Evolutionary conservation across 176 grass and related monocot genomes (phyloP).

Genomic region (Otatea glauca): DNA sequence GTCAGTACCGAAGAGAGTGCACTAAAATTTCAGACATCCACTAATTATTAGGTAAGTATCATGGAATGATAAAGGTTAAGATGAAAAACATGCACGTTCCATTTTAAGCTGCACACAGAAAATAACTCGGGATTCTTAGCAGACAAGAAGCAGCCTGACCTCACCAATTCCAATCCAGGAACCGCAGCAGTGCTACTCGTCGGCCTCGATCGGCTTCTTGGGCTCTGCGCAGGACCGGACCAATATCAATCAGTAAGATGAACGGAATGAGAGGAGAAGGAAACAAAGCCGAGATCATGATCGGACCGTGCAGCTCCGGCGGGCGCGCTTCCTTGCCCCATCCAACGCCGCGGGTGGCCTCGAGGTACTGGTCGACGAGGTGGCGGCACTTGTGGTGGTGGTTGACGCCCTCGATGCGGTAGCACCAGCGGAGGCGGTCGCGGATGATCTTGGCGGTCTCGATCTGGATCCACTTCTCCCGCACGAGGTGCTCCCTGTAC

Average conservation of each 20-base stretch:
- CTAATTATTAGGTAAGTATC: background rate
- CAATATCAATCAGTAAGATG: constrained; percentile 7
- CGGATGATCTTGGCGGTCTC: constrained; percentile 99
- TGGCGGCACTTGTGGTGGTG: constrained; percentile 92
- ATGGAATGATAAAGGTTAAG: background rate
- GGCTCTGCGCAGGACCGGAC: constrained; percentile 51
- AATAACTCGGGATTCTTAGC: background rate
- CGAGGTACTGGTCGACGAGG: constrained; percentile 93
- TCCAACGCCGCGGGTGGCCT: constrained; percentile 80
- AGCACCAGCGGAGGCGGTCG: constrained; percentile 95
- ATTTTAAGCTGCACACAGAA: background rate
- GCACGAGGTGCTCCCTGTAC: constrained; percentile 86
- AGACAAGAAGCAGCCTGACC: constrained; percentile 46
- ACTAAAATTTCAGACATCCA: background rate
- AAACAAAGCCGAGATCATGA: too few relatives aligned
- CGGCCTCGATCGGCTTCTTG: constrained; percentile 61
- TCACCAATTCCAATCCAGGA: constrained; percentile 41
- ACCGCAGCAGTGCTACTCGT: constrained; percentile 40
- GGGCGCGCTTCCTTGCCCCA: constrained; percentile 95
- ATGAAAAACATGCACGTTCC: background rate
- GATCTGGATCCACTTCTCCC: constrained; percentile 99
- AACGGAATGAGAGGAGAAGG: background rate
- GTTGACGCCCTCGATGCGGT: constrained; percentile 91
- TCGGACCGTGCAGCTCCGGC: constrained; percentile 67
- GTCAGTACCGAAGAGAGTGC: background rate